These are phyloP conservation scores for Cercophora newfieldiana DNA, from an alignment of 495 filamentous ascomycete genomes.

Conservation along the genomic window DNA sequence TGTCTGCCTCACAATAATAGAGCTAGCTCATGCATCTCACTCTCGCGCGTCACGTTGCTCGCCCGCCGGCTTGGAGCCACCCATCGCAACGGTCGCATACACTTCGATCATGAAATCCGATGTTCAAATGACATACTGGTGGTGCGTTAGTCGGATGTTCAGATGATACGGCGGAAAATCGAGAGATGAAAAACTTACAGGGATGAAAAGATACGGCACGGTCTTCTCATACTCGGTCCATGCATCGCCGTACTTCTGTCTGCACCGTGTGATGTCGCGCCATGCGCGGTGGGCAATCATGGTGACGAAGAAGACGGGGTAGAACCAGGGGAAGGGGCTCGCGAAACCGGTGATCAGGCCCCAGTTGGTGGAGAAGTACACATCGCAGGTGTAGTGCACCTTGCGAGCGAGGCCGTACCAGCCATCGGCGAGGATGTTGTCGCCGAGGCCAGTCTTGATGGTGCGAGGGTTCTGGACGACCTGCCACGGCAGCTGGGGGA, in stretches of 20 bases:
- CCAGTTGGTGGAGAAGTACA: slow-evolving; percentile 70
- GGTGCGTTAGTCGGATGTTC: slow-evolving; percentile 1
- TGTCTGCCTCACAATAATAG: background rate
- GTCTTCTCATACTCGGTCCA: slow-evolving; percentile 87
- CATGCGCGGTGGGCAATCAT: slow-evolving; percentile 92
- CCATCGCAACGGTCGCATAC: background rate
- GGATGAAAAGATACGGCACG: slow-evolving; percentile 95
- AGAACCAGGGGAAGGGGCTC: slow-evolving; percentile 96
- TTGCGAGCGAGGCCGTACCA: slow-evolving; percentile 96
- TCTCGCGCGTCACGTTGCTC: too few relatives aligned
- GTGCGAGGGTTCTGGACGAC: slow-evolving; percentile 80
- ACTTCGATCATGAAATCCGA: background rate
- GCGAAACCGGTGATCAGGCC: slow-evolving; percentile 62
- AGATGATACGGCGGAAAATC: background rate
- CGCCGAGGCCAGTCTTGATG: slow-evolving; percentile 76
- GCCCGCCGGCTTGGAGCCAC: background rate
- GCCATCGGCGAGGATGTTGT: slow-evolving; percentile 82
- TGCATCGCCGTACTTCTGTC: slow-evolving; percentile 84
- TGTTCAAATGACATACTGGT: slow-evolving; percentile 35
- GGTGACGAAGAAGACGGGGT: slow-evolving; percentile 81
- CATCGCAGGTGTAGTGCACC: slow-evolving; percentile 92
- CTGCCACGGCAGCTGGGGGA: slow-evolving; percentile 94
- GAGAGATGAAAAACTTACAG: slow-evolving; percentile 61
- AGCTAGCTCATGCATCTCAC: background rate
- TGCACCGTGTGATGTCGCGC: slow-evolving; percentile 83